A percentile compares a stretch with the other conserved stretches of the same genome.
phyloP scores from a whole-genome alignment of 2,329 filamentous ascomycete genomes.

The Trichoderma afroharzianum region DNA sequence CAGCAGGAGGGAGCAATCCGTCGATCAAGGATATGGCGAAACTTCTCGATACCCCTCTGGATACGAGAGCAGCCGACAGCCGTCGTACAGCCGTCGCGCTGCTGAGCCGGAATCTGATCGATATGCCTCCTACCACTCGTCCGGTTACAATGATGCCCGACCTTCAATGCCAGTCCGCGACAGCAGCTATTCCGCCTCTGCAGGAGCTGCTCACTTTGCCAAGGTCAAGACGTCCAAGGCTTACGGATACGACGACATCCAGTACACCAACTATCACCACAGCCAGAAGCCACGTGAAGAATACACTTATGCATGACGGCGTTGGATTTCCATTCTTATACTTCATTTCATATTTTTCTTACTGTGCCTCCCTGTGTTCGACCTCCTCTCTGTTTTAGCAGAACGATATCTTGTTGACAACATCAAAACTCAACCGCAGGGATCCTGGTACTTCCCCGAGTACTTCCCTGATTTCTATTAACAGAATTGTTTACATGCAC shows the following conservation, averaged over 20 bases:
- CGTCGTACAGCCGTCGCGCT: conserved; percentile 29
- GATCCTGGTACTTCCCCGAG: not conserved
- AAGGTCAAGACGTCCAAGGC: conserved; percentile 36
- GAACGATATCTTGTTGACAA: conserved; percentile 1
- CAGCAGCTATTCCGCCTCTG: conserved; percentile 28
- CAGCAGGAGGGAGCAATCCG: conserved; percentile 35
- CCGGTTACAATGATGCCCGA: conserved; percentile 26
- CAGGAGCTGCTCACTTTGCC: conserved; percentile 22
- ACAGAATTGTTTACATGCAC: conserved; percentile 17
- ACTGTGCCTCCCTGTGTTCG: not conserved
- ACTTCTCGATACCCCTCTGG: conserved; percentile 30
- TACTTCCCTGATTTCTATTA: conserved; percentile 23
- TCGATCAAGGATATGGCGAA: conserved; percentile 27
- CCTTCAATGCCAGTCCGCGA: conserved; percentile 32
- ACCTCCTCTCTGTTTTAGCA: not conserved
- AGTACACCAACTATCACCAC: conserved; percentile 27
- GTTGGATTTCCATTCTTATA: conserved; percentile 17
- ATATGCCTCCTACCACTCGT: conserved; percentile 26
- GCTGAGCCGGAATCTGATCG: conserved; percentile 25
- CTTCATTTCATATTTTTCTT: conserved; percentile 14
- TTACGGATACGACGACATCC: conserved; percentile 31
- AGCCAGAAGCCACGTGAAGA: conserved; percentile 25
- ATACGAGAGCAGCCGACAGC: conserved; percentile 27
- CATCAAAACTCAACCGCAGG: conserved; percentile 1
- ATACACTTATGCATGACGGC: conserved; percentile 23